Percentiles rank a stretch among this genome's conserved stretches.
Evolutionary conservation across 1,284 basidiomycete genomes (phyloP).

Genomic region (Cutaneotrichosporon arboriforme): DNA sequence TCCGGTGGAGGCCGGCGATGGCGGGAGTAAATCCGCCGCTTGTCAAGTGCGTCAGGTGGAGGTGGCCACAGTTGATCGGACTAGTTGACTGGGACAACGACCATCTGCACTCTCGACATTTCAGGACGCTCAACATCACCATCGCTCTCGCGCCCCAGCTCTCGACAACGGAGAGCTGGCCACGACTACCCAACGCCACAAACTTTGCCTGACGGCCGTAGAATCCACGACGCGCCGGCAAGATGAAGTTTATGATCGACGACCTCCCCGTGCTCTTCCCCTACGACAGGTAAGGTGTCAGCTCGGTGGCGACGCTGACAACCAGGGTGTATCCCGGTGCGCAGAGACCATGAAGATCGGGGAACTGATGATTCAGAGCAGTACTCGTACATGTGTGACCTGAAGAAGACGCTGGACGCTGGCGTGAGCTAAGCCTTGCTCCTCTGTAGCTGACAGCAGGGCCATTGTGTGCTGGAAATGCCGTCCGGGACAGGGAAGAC

Average conservation of each 20-base stretch:
- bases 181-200: too few species aligned
- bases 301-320: conserved; percentile 8
- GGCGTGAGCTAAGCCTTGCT: conserved; percentile 48
- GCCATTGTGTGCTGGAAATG: conserved; percentile 99
- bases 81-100: too few species aligned
- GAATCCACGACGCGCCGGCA: conserved; percentile 9
- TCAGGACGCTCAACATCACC: too few species aligned
- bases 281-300: conserved; percentile 59
- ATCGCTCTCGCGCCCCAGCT: too few species aligned
- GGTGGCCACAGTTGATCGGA: too few species aligned
- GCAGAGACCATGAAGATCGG: conserved; percentile 1
- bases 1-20: too few species aligned
- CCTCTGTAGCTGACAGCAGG: conserved; percentile 53
- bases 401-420: conserved; percentile 93
- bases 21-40: too few species aligned
- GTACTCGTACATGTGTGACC: conserved; percentile 98
- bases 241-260: conserved; percentile 95
- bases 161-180: too few species aligned
- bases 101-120: too few species aligned
- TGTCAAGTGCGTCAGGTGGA: too few species aligned
- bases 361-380: conserved; percentile 59
- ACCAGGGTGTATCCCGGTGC: conserved; percentile 36
- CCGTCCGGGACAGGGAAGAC: conserved; percentile 99
- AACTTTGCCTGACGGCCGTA: too few species aligned
- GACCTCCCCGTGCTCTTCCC: conserved; percentile 85